Percentiles rank a stretch among this genome's conserved stretches.
Conservation (phyloP, 495 filamentous ascomycete genomes). For the Penicillium coprophilum region DNA sequence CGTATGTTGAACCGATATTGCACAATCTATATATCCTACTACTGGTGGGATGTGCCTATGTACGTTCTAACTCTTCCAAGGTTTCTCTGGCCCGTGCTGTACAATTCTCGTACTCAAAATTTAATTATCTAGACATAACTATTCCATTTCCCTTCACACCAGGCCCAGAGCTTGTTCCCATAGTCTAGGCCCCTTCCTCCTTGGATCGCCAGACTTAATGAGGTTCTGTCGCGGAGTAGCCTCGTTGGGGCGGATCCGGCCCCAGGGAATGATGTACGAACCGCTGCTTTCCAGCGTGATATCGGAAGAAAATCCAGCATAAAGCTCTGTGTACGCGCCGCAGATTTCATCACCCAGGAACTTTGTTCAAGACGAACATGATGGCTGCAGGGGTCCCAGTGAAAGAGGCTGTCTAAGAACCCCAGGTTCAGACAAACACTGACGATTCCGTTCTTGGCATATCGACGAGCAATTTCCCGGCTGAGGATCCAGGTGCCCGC, state of each 20-base stretch:
- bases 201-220: slow-evolving; percentile 24
- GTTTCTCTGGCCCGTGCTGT: too few species aligned
- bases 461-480: slow-evolving; percentile 31
- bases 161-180: slow-evolving; percentile 37
- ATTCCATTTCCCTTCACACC: slow-evolving; percentile 32
- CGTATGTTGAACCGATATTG: too few species aligned
- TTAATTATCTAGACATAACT: too few species aligned
- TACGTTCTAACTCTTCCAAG: too few species aligned
- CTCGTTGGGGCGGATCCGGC: slow-evolving; percentile 27
- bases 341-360: slow-evolving; percentile 24
- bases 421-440: slow-evolving; percentile 46
- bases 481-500: slow-evolving; percentile 38
- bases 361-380: slow-evolving; percentile 16
- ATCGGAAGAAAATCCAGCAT: slow-evolving; percentile 40
- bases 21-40: too few species aligned
- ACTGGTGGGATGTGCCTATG: too few species aligned
- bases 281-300: slow-evolving; percentile 34
- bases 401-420: slow-evolving; percentile 35
- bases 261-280: slow-evolving; percentile 42
- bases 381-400: slow-evolving; percentile 18
- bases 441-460: slow-evolving; percentile 29
- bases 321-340: slow-evolving; percentile 45
- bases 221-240: slow-evolving; percentile 27
- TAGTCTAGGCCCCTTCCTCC: slow-evolving; percentile 33
- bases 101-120: too few species aligned